Percentiles rank a stretch among this genome's conserved stretches.
Evolutionary conservation across 768 basidiomycete genomes (phyloP).

Genomic region (Leucosporidium creatinivorum): DNA sequence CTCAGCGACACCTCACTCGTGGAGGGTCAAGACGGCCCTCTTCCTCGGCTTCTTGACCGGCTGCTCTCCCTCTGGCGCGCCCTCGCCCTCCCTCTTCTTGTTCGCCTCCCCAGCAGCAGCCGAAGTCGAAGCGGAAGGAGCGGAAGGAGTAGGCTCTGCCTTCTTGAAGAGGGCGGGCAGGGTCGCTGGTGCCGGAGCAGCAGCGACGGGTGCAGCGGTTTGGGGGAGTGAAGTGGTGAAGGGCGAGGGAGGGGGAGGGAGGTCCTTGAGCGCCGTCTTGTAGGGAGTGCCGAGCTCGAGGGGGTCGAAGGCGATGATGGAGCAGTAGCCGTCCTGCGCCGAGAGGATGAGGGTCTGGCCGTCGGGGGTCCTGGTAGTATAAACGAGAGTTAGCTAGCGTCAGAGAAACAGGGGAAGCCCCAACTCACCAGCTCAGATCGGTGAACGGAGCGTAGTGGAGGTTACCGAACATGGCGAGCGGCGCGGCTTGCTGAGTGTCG

Average conservation of each 20-base stretch:
- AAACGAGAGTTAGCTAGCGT: not conserved
- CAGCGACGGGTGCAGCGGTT: not conserved
- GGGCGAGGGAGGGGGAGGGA: too few relatives aligned
- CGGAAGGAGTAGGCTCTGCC: not conserved
- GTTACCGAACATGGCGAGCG: constrained; percentile 83
- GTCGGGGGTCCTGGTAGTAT: constrained; percentile 44
- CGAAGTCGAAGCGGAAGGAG: not conserved
- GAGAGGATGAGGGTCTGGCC: constrained; percentile 87
- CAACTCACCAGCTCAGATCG: constrained; percentile 81
- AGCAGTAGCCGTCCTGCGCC: constrained; percentile 94
- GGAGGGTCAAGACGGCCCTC: too few relatives aligned
- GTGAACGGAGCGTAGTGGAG: constrained; percentile 97
- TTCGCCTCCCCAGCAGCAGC: too few relatives aligned
- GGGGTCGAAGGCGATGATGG: constrained; percentile 77
- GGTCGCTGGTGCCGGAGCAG: not conserved
- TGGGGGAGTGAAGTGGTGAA: not conserved
- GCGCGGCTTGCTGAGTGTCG: constrained; percentile 91
- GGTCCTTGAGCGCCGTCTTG: too few relatives aligned
- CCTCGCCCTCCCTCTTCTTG: too few relatives aligned
- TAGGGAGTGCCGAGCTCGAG: constrained; percentile 67
- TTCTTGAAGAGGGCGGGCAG: not conserved
- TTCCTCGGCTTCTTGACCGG: too few relatives aligned
- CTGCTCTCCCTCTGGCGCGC: too few relatives aligned
- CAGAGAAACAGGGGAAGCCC: constrained; percentile 1
- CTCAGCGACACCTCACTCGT: too few relatives aligned